Evolutionary conservation across 345 rosid species (phyloP).

Genomic region (Hypericum androsaemum): DNA sequence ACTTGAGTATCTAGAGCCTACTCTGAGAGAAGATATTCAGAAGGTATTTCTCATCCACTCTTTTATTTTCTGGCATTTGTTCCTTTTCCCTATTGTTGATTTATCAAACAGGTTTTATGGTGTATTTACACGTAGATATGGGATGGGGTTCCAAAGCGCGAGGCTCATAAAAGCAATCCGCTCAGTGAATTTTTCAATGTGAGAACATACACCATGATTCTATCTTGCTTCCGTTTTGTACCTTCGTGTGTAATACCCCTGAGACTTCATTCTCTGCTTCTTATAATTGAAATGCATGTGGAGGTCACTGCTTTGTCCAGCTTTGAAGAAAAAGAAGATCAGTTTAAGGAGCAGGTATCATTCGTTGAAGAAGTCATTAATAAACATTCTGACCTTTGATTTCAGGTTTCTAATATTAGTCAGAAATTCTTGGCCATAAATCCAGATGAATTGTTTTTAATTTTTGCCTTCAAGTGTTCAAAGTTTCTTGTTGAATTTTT

Average conservation of each 20-base stretch:
- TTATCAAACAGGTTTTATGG: constrained; percentile 2
- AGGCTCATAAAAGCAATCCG: constrained; percentile 14
- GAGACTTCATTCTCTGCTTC: neutral
- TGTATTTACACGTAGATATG: constrained; percentile 21
- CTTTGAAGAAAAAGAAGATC: constrained; percentile 29
- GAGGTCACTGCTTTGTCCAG: constrained; percentile 29
- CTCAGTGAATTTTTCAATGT: constrained; percentile 29
- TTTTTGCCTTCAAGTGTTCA: no score
- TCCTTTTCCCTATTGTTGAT: neutral
- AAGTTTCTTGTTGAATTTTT: neutral
- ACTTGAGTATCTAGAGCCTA: constrained; percentile 20
- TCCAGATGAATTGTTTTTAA: no score
- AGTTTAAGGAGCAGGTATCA: constrained; percentile 29
- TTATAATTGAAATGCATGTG: constrained; percentile 15
- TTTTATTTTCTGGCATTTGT: neutral
- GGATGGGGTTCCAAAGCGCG: constrained; percentile 20
- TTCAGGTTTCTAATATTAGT: no score
- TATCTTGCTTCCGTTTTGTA: neutral
- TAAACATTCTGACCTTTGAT: no score
- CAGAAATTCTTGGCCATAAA: no score
- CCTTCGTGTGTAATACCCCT: neutral
- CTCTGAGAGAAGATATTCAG: constrained; percentile 25
- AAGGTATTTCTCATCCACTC: constrained; percentile 16
- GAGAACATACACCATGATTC: neutral
- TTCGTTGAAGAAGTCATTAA: neutral